Conservation (phyloP, 345 rosid genomes). For the Toxicodendron radicans region DNA sequence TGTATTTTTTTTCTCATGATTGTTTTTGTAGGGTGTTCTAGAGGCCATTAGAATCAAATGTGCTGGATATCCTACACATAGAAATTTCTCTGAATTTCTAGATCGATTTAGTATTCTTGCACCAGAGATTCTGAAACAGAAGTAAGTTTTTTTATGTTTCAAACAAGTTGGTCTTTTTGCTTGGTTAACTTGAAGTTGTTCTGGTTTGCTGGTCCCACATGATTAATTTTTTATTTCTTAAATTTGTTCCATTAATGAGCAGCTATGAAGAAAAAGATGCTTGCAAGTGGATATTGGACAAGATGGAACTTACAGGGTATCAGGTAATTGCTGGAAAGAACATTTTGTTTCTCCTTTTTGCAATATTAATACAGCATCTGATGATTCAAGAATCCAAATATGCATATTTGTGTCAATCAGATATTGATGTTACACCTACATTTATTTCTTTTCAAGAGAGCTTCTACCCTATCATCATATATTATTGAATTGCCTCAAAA, state of each 20-base stretch:
- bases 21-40: constrained; percentile 77
- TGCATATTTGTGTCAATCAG: not conserved
- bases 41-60: constrained; percentile 94
- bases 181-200: constrained; percentile 25
- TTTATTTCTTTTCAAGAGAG: not conserved
- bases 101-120: constrained; percentile 63
- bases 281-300: constrained; percentile 77
- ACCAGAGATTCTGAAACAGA: constrained; percentile 52
- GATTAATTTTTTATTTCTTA: constrained; percentile 9
- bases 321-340: constrained; percentile 48
- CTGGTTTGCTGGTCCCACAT: constrained; percentile 9
- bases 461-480: not conserved
- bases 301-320: constrained; percentile 57
- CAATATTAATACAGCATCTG: not conserved
- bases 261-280: constrained; percentile 74
- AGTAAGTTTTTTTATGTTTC: constrained; percentile 41
- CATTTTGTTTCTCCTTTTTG: not conserved
- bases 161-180: constrained; percentile 5
- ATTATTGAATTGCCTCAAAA: constrained; percentile 6
- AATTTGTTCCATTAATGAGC: constrained; percentile 24
- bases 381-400: constrained; percentile 8
- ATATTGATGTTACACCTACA: not conserved
- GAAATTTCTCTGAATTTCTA: constrained; percentile 67
- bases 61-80: constrained; percentile 78
- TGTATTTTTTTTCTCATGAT: constrained; percentile 21